A percentile compares a stretch with the other conserved stretches of the same genome.
Evolutionary conservation across 2,329 filamentous ascomycete species (phyloP).

Genomic region (Pezicula carpinea): DNA sequence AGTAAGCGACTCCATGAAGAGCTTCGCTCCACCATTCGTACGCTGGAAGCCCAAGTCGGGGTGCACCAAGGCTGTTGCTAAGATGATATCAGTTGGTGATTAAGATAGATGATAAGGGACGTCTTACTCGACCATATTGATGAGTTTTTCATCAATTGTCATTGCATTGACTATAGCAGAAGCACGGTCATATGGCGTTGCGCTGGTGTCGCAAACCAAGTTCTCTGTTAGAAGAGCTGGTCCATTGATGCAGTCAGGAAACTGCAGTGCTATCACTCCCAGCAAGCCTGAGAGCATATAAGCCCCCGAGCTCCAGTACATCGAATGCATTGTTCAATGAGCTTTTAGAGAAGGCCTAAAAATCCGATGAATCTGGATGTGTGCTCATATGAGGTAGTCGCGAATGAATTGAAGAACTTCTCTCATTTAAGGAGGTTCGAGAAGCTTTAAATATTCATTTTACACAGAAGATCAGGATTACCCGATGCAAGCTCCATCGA

Average conservation of each 20-base stretch:
- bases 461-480: too few species aligned
- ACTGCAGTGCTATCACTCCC: constrained; percentile 14
- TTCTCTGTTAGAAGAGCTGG: constrained; percentile 39
- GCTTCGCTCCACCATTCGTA: constrained; percentile 62
- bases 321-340: too few species aligned
- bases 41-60: constrained; percentile 23
- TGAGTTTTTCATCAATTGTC: constrained; percentile 1
- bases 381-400: too few species aligned
- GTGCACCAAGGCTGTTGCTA: constrained; percentile 12
- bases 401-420: too few species aligned
- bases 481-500: too few species aligned
- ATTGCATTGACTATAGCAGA: constrained; percentile 9
- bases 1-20: constrained; percentile 54
- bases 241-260: constrained; percentile 47
- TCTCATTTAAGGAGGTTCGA: too few species aligned
- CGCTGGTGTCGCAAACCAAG: constrained; percentile 20
- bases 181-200: constrained; percentile 10
- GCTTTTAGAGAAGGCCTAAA: too few species aligned
- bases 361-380: too few species aligned
- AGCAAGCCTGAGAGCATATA: too few species aligned
- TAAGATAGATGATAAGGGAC: constrained; percentile 8
- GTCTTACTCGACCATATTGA: constrained; percentile 1
- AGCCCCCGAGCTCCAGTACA: too few species aligned
- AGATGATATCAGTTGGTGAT: constrained; percentile 13
- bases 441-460: too few species aligned